Evolutionary conservation across 164 flowering plant species (phyloP).

Genomic region (Cinnamomum micranthum): DNA sequence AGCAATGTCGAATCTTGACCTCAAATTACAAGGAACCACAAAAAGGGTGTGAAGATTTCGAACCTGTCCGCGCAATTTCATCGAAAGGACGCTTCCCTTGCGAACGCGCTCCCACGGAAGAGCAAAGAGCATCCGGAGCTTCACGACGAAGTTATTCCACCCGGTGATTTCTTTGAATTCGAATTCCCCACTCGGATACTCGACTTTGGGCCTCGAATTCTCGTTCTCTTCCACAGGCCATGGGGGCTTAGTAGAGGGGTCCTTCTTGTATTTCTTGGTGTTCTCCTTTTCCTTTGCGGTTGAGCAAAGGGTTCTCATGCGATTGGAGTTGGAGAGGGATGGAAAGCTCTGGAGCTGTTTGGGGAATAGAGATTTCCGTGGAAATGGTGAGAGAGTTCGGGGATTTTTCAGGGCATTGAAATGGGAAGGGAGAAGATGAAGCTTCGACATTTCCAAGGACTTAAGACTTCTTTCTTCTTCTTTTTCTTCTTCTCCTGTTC

Average conservation of each 20-base stretch:
- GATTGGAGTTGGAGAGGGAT: not conserved
- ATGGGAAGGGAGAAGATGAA: slow-evolving; percentile 27
- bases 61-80: slow-evolving; percentile 92
- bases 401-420: slow-evolving; percentile 14
- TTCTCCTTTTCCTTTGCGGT: slow-evolving; percentile 1
- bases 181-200: slow-evolving; percentile 72
- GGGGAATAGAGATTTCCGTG: slow-evolving; percentile 6
- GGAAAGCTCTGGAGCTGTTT: not conserved
- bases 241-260: slow-evolving; percentile 1
- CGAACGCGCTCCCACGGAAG: slow-evolving; percentile 82
- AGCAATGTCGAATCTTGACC: not conserved
- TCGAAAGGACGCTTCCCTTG: slow-evolving; percentile 72
- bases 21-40: not conserved
- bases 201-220: slow-evolving; percentile 18
- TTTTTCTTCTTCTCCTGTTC: not conserved
- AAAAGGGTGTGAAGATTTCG: not conserved
- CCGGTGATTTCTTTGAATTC: slow-evolving; percentile 40
- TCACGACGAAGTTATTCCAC: slow-evolving; percentile 59
- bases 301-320: slow-evolving; percentile 1
- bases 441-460: slow-evolving; percentile 32
- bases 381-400: slow-evolving; percentile 15
- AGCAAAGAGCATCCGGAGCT: slow-evolving; percentile 68
- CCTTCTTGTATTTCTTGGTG: not conserved
- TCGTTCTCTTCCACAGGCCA: slow-evolving; percentile 16
- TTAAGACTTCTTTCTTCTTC: no score